These are phyloP conservation scores for Meyerozyma smithsonii DNA, from an alignment of 1,139 yeast species.

Conservation along the genomic window DNA sequence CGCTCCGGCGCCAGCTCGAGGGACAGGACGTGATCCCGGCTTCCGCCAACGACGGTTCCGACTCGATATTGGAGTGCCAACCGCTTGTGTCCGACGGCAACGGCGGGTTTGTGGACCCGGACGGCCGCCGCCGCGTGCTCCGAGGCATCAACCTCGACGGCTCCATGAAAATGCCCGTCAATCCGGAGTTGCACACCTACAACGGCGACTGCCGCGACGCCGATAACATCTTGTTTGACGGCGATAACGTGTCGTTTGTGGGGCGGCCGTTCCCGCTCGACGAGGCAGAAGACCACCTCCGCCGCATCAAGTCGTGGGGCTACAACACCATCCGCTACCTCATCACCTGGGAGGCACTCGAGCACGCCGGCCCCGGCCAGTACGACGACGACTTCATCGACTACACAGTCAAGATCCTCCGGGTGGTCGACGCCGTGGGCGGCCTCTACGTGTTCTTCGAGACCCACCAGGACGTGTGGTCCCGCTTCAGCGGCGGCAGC, in stretches of 20 bases:
- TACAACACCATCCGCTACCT: constrained; percentile 73
- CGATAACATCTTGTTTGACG: constrained; percentile 54
- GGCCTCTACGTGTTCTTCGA: constrained; percentile 82
- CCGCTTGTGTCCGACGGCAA: constrained; percentile 29
- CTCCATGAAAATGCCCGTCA: constrained; percentile 64
- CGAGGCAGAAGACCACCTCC: constrained; percentile 67
- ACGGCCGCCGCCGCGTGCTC: constrained; percentile 56
- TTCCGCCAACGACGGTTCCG: constrained; percentile 10
- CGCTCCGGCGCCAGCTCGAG: constrained; percentile 22
- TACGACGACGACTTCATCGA: constrained; percentile 77
- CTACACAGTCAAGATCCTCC: constrained; percentile 60
- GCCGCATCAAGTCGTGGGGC: constrained; percentile 74
- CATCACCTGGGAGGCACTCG: constrained; percentile 90
- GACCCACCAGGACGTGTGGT: constrained; percentile 96
- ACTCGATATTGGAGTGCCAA: constrained; percentile 24
- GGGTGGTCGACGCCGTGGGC: constrained; percentile 54
- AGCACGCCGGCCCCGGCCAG: constrained; percentile 80
- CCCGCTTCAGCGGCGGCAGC: constrained; percentile 85
- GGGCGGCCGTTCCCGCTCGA: constrained; percentile 76
- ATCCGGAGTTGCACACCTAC: constrained; percentile 54
- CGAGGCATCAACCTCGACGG: constrained; percentile 86
- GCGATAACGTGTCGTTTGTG: constrained; percentile 70
- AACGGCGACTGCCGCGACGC: constrained; percentile 38
- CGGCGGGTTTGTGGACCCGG: constrained; percentile 58
- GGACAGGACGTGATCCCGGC: constrained; percentile 17